Evolutionary conservation across 805 yeast genomes (phyloP).

Genomic region (Metschnikowia baotianmanensis): DNA sequence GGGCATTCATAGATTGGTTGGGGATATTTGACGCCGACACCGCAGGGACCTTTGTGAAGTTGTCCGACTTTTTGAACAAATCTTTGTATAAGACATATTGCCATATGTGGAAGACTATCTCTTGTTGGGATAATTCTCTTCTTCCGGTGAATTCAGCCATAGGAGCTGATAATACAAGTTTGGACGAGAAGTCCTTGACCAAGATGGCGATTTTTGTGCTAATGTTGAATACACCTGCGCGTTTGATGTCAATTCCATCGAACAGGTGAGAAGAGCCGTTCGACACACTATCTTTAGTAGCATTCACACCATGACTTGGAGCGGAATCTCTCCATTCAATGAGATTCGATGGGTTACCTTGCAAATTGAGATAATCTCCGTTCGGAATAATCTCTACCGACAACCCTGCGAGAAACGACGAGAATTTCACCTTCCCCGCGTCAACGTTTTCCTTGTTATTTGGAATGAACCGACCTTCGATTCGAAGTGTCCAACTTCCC

Average conservation of each 20-base stretch:
- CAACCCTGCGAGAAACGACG: constrained; percentile 73
- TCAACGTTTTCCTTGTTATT: constrained; percentile 10
- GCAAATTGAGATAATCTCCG: constrained; percentile 37
- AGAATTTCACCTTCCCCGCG: constrained; percentile 15
- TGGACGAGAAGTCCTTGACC: constrained; percentile 72
- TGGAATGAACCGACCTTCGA: constrained; percentile 78
- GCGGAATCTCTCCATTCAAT: constrained; percentile 88
- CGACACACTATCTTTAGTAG: constrained; percentile 20
- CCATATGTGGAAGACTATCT: constrained; percentile 75
- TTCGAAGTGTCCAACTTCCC: constrained; percentile 77
- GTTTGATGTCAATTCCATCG: constrained; percentile 86
- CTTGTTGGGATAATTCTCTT: constrained; percentile 80
- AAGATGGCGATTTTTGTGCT: constrained; percentile 67
- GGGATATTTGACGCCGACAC: constrained; percentile 29
- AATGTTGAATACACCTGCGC: constrained; percentile 63
- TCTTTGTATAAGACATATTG: constrained; percentile 72
- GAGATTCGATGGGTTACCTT: constrained; percentile 37
- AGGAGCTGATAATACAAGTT: constrained; percentile 59
- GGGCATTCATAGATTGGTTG: constrained; percentile 16
- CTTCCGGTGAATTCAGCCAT: constrained; percentile 72
- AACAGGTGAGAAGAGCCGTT: constrained; percentile 39
- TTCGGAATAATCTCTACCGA: constrained; percentile 67
- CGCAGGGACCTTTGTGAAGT: constrained; percentile 37
- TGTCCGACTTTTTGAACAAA: constrained; percentile 37
- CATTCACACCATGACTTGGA: constrained; percentile 15